Evolutionary conservation across 2,329 filamentous ascomycete species (phyloP).

Genomic region (Diaporthe humulicola): DNA sequence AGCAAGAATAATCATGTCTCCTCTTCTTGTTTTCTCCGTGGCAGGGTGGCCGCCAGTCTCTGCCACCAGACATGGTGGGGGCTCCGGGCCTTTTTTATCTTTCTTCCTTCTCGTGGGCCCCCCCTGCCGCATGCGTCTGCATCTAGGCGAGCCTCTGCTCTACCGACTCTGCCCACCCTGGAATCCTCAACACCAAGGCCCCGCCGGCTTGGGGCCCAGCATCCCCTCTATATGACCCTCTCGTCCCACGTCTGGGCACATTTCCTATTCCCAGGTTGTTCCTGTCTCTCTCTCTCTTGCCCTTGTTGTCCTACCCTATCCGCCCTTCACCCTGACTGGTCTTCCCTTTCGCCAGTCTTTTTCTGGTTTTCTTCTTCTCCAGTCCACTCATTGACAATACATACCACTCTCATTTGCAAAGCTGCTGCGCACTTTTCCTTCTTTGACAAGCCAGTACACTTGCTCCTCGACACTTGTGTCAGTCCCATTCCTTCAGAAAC

Average conservation of each 20-base stretch:
- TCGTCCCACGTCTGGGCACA: not conserved
- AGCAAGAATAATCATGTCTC: slow-evolving; percentile 3
- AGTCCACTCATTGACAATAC: slow-evolving; percentile 22
- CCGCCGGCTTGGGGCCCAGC: slow-evolving; percentile 17
- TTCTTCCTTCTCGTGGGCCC: not conserved
- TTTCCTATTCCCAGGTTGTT: not conserved
- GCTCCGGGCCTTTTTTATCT: not conserved
- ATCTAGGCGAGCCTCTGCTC: slow-evolving; percentile 11
- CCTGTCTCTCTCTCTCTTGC: slow-evolving; percentile 10
- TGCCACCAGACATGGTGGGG: not conserved
- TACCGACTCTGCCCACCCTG: slow-evolving; percentile 1
- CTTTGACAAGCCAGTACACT: slow-evolving; percentile 25
- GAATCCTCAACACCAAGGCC: slow-evolving; percentile 30
- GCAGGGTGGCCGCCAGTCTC: not conserved
- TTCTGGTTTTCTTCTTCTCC: slow-evolving; percentile 1
- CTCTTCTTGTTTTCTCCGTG: slow-evolving; percentile 20
- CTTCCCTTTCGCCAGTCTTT: not conserved
- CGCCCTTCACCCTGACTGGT: not conserved
- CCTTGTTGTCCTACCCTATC: not conserved
- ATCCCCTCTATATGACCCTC: slow-evolving; percentile 23
- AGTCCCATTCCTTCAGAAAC: not conserved
- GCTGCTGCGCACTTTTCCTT: slow-evolving; percentile 37
- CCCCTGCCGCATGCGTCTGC: slow-evolving; percentile 13
- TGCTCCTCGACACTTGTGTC: slow-evolving; percentile 21
- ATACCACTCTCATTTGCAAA: slow-evolving; percentile 29